Conservation (phyloP, 2,329 filamentous ascomycete genomes). For the Colletotrichum sojae region DNA sequence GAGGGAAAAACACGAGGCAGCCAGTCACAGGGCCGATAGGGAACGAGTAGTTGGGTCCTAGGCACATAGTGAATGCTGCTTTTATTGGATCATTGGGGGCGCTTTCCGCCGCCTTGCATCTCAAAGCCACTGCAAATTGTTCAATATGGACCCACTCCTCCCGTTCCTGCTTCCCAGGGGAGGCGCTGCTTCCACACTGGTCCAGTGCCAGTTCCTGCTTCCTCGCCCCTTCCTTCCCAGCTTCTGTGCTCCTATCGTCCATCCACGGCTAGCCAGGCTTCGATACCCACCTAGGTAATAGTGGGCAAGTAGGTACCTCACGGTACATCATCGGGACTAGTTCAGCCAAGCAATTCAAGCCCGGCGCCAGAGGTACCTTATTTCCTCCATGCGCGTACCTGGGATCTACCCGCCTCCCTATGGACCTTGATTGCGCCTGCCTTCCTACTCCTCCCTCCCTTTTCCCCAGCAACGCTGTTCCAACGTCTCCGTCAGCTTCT, state of each 20-base stretch:
- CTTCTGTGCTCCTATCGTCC: too few relatives aligned
- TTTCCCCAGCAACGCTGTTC: conserved; percentile 46
- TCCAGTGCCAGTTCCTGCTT: conserved; percentile 18
- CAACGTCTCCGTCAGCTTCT: conserved; percentile 33
- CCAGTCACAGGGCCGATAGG: conserved; percentile 16
- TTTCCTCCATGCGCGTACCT: too few relatives aligned
- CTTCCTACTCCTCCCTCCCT: conserved; percentile 24
- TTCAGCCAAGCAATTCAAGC: too few relatives aligned
- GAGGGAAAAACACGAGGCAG: conserved; percentile 7
- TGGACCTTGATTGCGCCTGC: neutral
- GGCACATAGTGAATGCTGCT: neutral
- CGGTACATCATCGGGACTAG: too few relatives aligned
- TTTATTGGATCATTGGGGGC: conserved; percentile 28
- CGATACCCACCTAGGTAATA: too few relatives aligned
- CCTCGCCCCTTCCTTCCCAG: conserved; percentile 13
- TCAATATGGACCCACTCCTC: conserved; percentile 27
- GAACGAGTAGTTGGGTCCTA: neutral
- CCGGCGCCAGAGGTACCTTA: too few relatives aligned
- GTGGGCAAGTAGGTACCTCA: too few relatives aligned
- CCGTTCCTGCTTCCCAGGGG: conserved; percentile 11
- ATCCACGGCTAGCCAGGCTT: too few relatives aligned
- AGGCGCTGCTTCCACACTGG: conserved; percentile 8
- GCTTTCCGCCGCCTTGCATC: neutral
- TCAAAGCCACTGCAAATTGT: conserved; percentile 5
- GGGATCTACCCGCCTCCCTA: neutral